Conservation (phyloP, 345 rosid genomes). For the Citrus cavaleriei region DNA sequence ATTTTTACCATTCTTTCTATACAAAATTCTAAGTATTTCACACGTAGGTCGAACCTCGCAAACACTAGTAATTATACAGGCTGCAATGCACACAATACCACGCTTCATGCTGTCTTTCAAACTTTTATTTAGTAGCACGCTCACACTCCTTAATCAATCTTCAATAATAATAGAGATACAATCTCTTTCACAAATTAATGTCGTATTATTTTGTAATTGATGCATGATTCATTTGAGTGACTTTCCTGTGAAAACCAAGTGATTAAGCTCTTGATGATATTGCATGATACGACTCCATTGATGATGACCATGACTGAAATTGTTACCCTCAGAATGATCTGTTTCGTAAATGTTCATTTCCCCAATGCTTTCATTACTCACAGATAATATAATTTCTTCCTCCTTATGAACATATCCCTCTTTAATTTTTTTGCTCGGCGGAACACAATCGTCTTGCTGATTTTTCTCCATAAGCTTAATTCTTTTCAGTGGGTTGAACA, state of each 20-base stretch:
- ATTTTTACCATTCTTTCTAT: too few species aligned
- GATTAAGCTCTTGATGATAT: slow-evolving; percentile 21
- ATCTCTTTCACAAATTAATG: too few species aligned
- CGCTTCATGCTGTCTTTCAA: neutral
- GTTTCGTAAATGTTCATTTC: slow-evolving; percentile 12
- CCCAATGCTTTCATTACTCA: neutral
- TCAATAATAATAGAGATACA: too few species aligned
- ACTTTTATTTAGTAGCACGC: too few species aligned
- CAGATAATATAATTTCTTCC: slow-evolving; percentile 1
- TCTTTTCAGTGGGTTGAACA: slow-evolving; percentile 26
- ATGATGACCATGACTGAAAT: slow-evolving; percentile 3
- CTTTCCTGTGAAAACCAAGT: slow-evolving; percentile 16
- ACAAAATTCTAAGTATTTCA: too few species aligned
- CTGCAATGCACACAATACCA: too few species aligned
- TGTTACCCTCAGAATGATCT: slow-evolving; percentile 17
- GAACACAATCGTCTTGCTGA: slow-evolving; percentile 2
- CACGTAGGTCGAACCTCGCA: fast-evolving
- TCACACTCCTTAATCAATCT: too few species aligned
- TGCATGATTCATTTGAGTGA: neutral
- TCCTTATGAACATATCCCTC: slow-evolving; percentile 9
- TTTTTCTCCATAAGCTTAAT: slow-evolving; percentile 8
- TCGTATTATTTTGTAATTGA: too few species aligned
- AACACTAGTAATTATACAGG: too few species aligned
- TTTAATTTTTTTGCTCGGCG: slow-evolving; percentile 18
- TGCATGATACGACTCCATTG: slow-evolving; percentile 23